Conservation (phyloP, 306 rosid genomes). For the Datisca glomerata region DNA sequence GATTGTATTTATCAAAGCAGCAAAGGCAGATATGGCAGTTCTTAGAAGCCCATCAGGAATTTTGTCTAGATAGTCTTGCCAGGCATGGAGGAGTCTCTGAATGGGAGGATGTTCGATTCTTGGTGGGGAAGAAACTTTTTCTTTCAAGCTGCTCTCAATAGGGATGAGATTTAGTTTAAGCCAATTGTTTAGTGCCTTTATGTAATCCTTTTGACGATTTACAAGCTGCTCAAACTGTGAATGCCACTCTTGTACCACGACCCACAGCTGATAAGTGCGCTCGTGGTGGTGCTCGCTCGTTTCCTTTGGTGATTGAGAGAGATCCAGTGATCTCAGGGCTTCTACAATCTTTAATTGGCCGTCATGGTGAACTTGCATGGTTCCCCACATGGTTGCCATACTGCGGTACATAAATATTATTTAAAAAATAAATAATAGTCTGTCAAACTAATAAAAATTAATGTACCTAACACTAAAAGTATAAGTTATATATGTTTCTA, state of each 20-base stretch:
- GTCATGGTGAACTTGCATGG: conserved; percentile 45
- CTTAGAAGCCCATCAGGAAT: conserved; percentile 68
- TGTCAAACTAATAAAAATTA: too few species aligned
- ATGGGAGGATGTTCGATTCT: conserved; percentile 56
- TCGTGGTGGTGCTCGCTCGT: conserved; percentile 80
- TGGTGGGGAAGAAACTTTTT: conserved; percentile 91
- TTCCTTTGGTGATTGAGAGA: conserved; percentile 59
- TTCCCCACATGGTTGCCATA: conserved; percentile 79
- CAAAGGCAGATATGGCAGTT: conserved; percentile 56
- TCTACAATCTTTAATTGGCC: conserved; percentile 28
- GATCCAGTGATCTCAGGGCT: conserved; percentile 36
- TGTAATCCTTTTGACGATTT: conserved; percentile 56
- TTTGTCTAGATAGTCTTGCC: conserved; percentile 73
- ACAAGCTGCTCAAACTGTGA: conserved; percentile 52
- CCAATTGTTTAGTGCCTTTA: conserved; percentile 58
- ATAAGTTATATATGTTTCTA: too few species aligned
- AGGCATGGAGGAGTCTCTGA: conserved; percentile 45
- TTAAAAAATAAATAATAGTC: too few species aligned
- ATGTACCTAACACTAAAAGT: too few species aligned
- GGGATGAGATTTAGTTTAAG: conserved; percentile 74
- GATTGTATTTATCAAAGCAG: conserved; percentile 49
- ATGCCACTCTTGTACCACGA: conserved; percentile 70
- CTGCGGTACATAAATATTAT: too few species aligned
- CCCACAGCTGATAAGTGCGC: conserved; percentile 50
- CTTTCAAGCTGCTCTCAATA: conserved; percentile 78